A percentile compares a stretch with the other conserved stretches of the same genome.
These are phyloP conservation scores for Nicotiana undulata DNA, from an alignment of 257 asterid genomes.

Conservation along the genomic window DNA sequence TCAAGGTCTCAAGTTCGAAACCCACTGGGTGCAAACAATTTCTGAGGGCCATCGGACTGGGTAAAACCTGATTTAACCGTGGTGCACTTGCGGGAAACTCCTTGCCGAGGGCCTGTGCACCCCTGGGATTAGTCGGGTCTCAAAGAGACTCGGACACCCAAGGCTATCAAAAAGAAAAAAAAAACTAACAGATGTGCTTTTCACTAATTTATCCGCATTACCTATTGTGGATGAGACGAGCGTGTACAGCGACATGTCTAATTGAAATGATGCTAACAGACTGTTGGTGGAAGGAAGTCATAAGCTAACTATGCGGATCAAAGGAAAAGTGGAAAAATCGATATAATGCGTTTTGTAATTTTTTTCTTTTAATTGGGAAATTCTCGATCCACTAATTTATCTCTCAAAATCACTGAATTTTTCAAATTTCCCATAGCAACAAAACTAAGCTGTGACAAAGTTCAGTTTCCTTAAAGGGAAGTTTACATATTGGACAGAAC, in stretches of 20 bases:
- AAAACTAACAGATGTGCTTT: not conserved
- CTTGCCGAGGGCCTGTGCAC: too few species aligned
- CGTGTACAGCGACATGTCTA: not conserved
- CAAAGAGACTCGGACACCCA: too few species aligned
- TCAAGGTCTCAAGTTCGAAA: too few species aligned
- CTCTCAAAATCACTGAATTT: not conserved
- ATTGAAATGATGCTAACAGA: not conserved
- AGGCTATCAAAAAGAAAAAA: too few species aligned
- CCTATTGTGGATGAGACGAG: slow-evolving; percentile 3
- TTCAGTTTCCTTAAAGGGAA: not conserved
- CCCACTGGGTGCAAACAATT: too few species aligned
- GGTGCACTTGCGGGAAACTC: too few species aligned
- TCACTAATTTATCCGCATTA: not conserved
- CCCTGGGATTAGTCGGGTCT: too few species aligned
- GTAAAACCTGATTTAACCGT: too few species aligned
- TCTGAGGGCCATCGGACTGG: too few species aligned
- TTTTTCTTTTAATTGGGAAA: not conserved
- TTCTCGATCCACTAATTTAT: not conserved
- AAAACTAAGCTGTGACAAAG: not conserved
- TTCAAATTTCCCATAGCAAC: not conserved
- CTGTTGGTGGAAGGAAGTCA: not conserved
- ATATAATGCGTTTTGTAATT: not conserved
- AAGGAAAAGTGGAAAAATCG: not conserved
- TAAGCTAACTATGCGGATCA: not conserved
- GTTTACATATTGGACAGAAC: not conserved